Percentiles rank a stretch among this genome's conserved stretches.
Conservation (phyloP, 257 asterid species). For the Echium plantagineum region DNA sequence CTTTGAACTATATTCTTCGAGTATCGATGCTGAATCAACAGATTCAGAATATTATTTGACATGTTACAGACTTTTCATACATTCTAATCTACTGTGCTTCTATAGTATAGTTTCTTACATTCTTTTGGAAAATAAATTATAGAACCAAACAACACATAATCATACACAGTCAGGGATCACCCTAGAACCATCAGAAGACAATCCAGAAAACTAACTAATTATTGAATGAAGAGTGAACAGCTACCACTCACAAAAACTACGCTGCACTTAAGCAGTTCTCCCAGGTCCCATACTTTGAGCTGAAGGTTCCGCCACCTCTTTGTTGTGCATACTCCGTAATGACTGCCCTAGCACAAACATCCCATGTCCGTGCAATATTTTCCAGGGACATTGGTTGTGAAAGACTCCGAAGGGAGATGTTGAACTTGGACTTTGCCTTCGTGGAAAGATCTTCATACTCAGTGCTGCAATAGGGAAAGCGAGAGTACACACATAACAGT, state of each 20-base stretch:
- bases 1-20: too few species aligned
- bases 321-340: constrained; percentile 56
- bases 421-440: constrained; percentile 57
- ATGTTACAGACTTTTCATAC: too few species aligned
- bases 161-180: neutral
- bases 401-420: constrained; percentile 55
- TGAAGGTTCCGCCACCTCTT: constrained; percentile 73
- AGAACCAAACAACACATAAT: neutral
- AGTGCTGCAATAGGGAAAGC: constrained; percentile 28
- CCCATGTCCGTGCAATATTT: constrained; percentile 75
- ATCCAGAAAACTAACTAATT: neutral
- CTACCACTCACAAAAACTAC: constrained; percentile 3
- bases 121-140: too few species aligned
- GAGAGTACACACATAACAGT: neutral
- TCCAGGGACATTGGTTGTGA: constrained; percentile 62
- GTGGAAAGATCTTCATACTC: constrained; percentile 74
- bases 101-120: too few species aligned
- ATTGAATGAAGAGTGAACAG: neutral
- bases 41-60: too few species aligned
- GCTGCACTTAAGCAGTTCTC: constrained; percentile 48
- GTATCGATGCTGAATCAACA: too few species aligned
- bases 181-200: neutral
- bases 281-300: constrained; percentile 74
- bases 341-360: constrained; percentile 55
- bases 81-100: too few species aligned